Evolutionary conservation across 2,329 filamentous ascomycete species (phyloP), one percentile per base, ranked within the genome.

Genomic region (Talaromyces sp.): DNA sequence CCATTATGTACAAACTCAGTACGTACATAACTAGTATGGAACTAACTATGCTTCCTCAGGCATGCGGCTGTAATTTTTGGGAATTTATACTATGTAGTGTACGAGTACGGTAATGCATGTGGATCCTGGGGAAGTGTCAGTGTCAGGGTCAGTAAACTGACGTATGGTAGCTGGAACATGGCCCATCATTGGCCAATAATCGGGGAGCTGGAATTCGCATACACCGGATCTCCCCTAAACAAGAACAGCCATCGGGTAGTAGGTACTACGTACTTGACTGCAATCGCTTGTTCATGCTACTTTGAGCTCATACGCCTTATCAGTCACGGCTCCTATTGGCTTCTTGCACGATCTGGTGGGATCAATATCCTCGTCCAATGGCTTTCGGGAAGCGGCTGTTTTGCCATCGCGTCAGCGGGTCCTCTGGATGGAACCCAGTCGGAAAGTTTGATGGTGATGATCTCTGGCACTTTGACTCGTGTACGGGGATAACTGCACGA

Each of bases 391-490:
- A 31, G 56, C 22, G 56, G 56, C 56, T 59, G 11, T 59, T 45
- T 45, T 45, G 56, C 39, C 56, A 59, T 59, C 56, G 33, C 52
- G 17, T 31, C n/a, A 22, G 56, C 56, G 56, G 56, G 56, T 25
- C 33, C 49, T 13, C 4, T 15, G n/a, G 31, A 54, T 15, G 17
- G 31, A 59, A 45, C 2, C 56, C 56, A 59, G 56, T 59, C 56
- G 56, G 56, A 59, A 59, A 59, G 35, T 58, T 58, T 45, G 56
- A 19, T 33, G 56, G 25, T n/a, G 56, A n/a, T 41, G 56, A 59
- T 59, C 37, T 15, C 45, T n/a, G 31, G 15, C 17, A 54, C 17
- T n/a, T 31, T 31, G 7, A 31, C 27, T 31, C 27, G 27, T 31
- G 27, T 31, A 31, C 27, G 27, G 27, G 27, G 4, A 31, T 31